Conservation (phyloP, 2,329 filamentous ascomycete species). For the Aschersonia sp. region DNA sequence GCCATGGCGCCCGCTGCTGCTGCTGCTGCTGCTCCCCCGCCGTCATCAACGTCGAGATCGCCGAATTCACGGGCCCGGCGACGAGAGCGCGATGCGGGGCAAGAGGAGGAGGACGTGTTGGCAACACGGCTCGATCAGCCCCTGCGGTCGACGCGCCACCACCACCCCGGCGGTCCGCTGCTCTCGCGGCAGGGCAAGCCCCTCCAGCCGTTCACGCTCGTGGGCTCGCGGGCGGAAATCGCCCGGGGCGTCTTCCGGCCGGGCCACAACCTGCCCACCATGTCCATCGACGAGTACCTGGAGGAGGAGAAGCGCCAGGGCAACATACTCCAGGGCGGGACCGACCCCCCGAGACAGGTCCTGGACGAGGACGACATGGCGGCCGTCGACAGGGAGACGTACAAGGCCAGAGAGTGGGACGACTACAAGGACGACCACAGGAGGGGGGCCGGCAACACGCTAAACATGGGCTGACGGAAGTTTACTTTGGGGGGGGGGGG, state of each 20-base stretch:
- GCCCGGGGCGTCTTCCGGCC: constrained; percentile 72
- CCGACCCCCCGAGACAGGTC: constrained; percentile 54
- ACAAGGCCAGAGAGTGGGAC: constrained; percentile 92
- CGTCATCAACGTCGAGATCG: constrained; percentile 9
- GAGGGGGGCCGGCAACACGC: constrained; percentile 66
- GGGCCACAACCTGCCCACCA: constrained; percentile 87
- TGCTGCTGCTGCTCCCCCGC: neutral
- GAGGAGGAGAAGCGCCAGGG: constrained; percentile 78
- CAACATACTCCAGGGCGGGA: constrained; percentile 82
- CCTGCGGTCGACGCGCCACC: too few species aligned
- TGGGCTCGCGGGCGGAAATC: constrained; percentile 62
- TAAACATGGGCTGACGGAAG: constrained; percentile 52
- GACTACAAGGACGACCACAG: constrained; percentile 86
- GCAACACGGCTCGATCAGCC: too few species aligned
- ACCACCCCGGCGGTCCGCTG: constrained; percentile 21
- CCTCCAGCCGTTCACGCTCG: constrained; percentile 76
- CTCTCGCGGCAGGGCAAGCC: constrained; percentile 70
- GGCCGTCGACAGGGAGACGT: constrained; percentile 76
- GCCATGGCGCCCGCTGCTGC: constrained; percentile 46
- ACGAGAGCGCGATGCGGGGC: too few species aligned
- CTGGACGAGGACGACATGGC: constrained; percentile 83
- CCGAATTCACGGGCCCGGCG: too few species aligned
- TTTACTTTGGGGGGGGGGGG: too few species aligned
- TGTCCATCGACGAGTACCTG: constrained; percentile 95
- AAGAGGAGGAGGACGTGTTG: too few species aligned